Evolutionary conservation across 371 early-diverging fungal species (phyloP).

Genomic region (Chytridiales sp.): DNA sequence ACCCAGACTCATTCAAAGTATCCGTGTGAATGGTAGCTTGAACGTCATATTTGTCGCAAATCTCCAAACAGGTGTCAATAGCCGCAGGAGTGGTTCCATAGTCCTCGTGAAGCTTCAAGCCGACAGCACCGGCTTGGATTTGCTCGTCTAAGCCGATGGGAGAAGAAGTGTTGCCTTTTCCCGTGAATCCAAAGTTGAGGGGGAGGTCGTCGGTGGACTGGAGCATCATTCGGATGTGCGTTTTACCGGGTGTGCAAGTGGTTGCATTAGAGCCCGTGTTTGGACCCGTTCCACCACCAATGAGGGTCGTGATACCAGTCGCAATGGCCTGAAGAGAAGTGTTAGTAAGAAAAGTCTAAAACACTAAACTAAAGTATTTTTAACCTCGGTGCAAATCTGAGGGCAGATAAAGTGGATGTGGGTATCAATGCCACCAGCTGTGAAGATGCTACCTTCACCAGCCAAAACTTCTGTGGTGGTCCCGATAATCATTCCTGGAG

Average conservation of each 20-base stretch:
- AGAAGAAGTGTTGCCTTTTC: slow-evolving; percentile 82
- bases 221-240: slow-evolving; percentile 82
- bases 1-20: slow-evolving; percentile 90
- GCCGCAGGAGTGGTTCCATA: slow-evolving; percentile 93
- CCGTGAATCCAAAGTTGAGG: slow-evolving; percentile 88
- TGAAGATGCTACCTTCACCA: slow-evolving; percentile 86
- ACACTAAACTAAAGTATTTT: slow-evolving; percentile 7
- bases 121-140: slow-evolving; percentile 83
- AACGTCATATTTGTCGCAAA: slow-evolving; percentile 87
- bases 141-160: slow-evolving; percentile 72
- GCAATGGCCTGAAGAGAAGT: slow-evolving; percentile 59
- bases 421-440: slow-evolving; percentile 89
- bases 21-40: slow-evolving; percentile 93
- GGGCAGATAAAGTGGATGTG: slow-evolving; percentile 94
- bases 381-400: slow-evolving; percentile 73
- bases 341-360: neutral
- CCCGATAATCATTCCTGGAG: slow-evolving; percentile 84
- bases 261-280: slow-evolving; percentile 93
- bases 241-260: slow-evolving; percentile 84
- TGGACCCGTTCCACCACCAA: slow-evolving; percentile 95
- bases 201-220: slow-evolving; percentile 84
- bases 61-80: slow-evolving; percentile 80
- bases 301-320: slow-evolving; percentile 84
- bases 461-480: slow-evolving; percentile 86
- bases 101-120: slow-evolving; percentile 91